Percentiles rank a stretch among this genome's conserved stretches.
phyloP scores from a whole-genome alignment of 768 basidiomycete species.

The Nidula microcarpa region DNA sequence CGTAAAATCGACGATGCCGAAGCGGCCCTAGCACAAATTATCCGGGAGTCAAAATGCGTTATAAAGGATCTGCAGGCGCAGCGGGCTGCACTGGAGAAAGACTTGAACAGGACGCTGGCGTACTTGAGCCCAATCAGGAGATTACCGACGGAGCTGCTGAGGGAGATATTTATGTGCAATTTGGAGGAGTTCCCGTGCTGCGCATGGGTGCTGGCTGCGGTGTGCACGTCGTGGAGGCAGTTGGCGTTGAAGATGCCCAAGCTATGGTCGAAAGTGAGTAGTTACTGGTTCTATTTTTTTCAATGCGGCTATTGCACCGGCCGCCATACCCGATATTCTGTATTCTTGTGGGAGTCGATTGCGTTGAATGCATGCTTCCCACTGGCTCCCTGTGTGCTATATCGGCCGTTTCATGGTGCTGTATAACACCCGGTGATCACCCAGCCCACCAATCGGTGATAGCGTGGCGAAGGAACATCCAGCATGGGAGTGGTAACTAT shows the following conservation, averaged over 20 bases:
- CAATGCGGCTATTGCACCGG: too few species aligned
- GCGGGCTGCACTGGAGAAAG: constrained; percentile 42
- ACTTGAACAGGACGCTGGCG: constrained; percentile 47
- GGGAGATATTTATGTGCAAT: constrained; percentile 66
- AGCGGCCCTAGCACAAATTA: constrained; percentile 51
- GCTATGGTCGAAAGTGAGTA: constrained; percentile 75
- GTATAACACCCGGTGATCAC: too few species aligned
- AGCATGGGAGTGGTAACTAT: too few species aligned
- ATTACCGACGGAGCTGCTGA: constrained; percentile 69
- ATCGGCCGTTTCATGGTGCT: too few species aligned
- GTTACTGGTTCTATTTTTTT: background rate
- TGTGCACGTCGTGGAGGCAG: constrained; percentile 64
- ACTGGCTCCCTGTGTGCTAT: too few species aligned
- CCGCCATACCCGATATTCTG: too few species aligned
- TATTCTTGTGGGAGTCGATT: too few species aligned
- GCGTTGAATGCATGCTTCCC: too few species aligned
- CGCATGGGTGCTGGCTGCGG: constrained; percentile 73
- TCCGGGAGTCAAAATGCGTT: constrained; percentile 47
- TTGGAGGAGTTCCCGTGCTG: constrained; percentile 71
- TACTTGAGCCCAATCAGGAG: constrained; percentile 73
- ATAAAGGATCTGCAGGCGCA: constrained; percentile 56
- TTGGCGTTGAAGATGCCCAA: constrained; percentile 62
- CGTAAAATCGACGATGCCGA: constrained; percentile 52
- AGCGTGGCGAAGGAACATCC: too few species aligned
- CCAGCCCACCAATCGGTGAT: too few species aligned